Percentiles rank a stretch among this genome's conserved stretches.
Conservation (phyloP, 1,284 basidiomycete species). For the Marasmius oreades region DNA sequence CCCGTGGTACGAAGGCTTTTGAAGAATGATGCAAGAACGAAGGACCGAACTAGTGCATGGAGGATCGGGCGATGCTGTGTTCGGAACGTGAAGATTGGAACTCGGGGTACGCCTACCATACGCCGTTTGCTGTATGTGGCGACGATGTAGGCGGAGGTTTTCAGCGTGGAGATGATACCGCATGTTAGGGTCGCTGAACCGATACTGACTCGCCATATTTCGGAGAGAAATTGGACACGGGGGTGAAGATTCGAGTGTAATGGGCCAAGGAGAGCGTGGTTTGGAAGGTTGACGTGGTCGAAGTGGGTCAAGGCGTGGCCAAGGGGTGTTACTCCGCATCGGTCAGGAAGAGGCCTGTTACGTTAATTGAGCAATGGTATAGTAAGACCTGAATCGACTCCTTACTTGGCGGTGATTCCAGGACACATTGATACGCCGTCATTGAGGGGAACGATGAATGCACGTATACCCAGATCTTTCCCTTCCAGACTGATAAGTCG, state of each 20-base stretch:
- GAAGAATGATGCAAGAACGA: slow-evolving; percentile 33
- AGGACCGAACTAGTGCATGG: slow-evolving; percentile 32
- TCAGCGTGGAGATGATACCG: slow-evolving; percentile 28
- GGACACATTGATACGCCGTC: slow-evolving; percentile 25
- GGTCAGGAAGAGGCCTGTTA: slow-evolving; percentile 30
- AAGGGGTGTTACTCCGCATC: slow-evolving; percentile 33
- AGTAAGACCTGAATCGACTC: neutral
- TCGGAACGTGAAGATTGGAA: slow-evolving; percentile 32
- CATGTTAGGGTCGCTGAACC: slow-evolving; percentile 34
- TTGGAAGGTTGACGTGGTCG: slow-evolving; percentile 32
- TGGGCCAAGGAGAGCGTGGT: slow-evolving; percentile 31
- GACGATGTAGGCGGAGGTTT: slow-evolving; percentile 29
- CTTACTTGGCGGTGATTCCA: slow-evolving; percentile 24
- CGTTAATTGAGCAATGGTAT: too few species aligned
- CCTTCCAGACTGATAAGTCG: slow-evolving; percentile 20
- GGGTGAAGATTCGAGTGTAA: slow-evolving; percentile 21
- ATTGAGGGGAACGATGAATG: slow-evolving; percentile 27
- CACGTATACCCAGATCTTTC: slow-evolving; percentile 20
- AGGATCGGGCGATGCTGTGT: slow-evolving; percentile 43
- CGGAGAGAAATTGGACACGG: slow-evolving; percentile 26
- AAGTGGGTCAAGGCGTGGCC: slow-evolving; percentile 39
- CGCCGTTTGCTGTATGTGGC: slow-evolving; percentile 37
- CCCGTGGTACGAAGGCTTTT: slow-evolving; percentile 19
- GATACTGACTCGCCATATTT: slow-evolving; percentile 35
- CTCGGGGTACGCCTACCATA: slow-evolving; percentile 21